Evolutionary conservation across 768 basidiomycete genomes (phyloP).

Genomic region (Omphalotus guepiniiformis): DNA sequence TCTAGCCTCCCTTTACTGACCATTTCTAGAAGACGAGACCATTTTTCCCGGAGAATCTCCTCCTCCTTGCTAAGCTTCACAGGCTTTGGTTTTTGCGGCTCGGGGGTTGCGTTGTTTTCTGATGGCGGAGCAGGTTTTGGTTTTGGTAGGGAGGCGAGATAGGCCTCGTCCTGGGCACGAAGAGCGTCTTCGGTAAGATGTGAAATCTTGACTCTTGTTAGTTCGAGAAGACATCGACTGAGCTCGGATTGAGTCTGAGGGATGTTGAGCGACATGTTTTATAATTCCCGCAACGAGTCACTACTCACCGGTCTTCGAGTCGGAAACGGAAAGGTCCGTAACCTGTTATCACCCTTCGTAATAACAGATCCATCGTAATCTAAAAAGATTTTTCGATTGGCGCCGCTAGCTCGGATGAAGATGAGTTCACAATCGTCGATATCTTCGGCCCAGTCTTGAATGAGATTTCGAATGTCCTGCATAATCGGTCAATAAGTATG

Average conservation of each 20-base stretch:
- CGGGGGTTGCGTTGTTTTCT: constrained; percentile 26
- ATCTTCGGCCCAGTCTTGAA: constrained; percentile 86
- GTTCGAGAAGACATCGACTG: constrained; percentile 77
- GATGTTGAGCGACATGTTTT: background rate
- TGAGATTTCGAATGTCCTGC: constrained; percentile 83
- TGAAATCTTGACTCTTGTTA: constrained; percentile 80
- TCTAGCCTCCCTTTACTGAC: constrained; percentile 81
- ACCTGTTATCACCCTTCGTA: constrained; percentile 71
- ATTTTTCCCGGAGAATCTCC: constrained; percentile 72
- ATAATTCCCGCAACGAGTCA: background rate
- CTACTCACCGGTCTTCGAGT: constrained; percentile 84
- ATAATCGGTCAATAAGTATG: background rate
- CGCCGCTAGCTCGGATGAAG: constrained; percentile 85
- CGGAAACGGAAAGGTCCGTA: constrained; percentile 93
- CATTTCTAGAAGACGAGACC: constrained; percentile 88
- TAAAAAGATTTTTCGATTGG: constrained; percentile 85
- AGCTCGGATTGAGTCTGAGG: constrained; percentile 87
- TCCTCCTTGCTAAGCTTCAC: constrained; percentile 78
- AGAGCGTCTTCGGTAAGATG: constrained; percentile 85
- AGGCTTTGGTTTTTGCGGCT: constrained; percentile 43
- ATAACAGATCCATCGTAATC: constrained; percentile 83
- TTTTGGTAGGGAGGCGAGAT: constrained; percentile 84
- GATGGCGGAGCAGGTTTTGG: constrained; percentile 51
- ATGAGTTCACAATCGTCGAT: constrained; percentile 83
- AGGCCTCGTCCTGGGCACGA: constrained; percentile 81